A percentile compares a stretch with the other conserved stretches of the same genome.
These are phyloP conservation scores for Thelephora terrestris DNA, from an alignment of 1,284 basidiomycete genomes.

Conservation along the genomic window DNA sequence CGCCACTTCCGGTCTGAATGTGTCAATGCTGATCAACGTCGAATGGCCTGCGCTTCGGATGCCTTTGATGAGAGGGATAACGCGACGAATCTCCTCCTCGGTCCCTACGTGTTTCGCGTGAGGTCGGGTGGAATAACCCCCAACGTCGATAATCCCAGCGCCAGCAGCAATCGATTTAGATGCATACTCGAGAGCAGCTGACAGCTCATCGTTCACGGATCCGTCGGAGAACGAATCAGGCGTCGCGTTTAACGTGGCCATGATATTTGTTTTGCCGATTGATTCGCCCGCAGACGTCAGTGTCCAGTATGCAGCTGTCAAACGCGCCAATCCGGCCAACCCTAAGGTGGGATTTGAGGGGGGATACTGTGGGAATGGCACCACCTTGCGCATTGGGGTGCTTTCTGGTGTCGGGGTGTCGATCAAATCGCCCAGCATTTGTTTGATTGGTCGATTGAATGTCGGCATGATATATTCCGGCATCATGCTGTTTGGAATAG, in stretches of 20 bases:
- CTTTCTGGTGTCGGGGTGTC: constrained; percentile 21
- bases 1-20: constrained; percentile 84
- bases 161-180: constrained; percentile 37
- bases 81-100: constrained; percentile 67
- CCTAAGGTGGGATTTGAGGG: constrained; percentile 11
- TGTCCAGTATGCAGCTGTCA: constrained; percentile 46
- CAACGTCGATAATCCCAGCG: constrained; percentile 83
- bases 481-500: constrained; percentile 43
- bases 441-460: constrained; percentile 33
- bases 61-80: constrained; percentile 60
- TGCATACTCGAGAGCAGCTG: constrained; percentile 41
- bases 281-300: constrained; percentile 26
- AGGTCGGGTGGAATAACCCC: constrained; percentile 90
- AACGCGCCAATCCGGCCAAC: constrained; percentile 18
- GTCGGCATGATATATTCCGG: constrained; percentile 60
- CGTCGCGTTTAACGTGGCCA: constrained; percentile 93
- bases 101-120: constrained; percentile 57
- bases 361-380: constrained; percentile 51
- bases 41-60: constrained; percentile 21
- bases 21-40: constrained; percentile 79
- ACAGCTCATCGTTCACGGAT: constrained; percentile 41
- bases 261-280: constrained; percentile 54
- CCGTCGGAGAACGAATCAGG: constrained; percentile 98
- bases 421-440: constrained; percentile 34
- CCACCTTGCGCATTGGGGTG: constrained; percentile 51